Evolutionary conservation across 805 yeast genomes (phyloP).

Genomic region (Wickerhamiella sergipiensis): DNA sequence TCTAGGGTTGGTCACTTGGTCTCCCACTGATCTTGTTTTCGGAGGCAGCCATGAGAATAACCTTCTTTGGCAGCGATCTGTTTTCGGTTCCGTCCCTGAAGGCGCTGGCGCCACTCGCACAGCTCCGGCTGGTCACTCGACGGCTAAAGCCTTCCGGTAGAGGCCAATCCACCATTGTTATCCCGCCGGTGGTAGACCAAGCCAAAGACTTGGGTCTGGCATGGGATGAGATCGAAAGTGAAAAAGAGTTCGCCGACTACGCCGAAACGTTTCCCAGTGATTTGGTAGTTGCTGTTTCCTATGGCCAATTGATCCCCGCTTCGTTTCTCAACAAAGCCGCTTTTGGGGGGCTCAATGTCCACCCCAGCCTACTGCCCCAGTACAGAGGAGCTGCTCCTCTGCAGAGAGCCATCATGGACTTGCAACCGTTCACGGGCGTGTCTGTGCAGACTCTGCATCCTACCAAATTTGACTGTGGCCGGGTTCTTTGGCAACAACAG

Average conservation of each 20-base stretch:
- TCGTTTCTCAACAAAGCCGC: slow-evolving; percentile 34
- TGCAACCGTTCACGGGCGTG: slow-evolving; percentile 59
- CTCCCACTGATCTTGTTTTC: too few relatives aligned
- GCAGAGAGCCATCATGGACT: slow-evolving; percentile 60
- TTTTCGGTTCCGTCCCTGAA: slow-evolving; percentile 4
- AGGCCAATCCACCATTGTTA: slow-evolving; percentile 11
- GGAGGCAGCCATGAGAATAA: slow-evolving; percentile 7
- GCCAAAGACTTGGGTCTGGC: slow-evolving; percentile 8
- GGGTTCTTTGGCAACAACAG: slow-evolving; percentile 40
- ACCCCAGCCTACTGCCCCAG: slow-evolving; percentile 76
- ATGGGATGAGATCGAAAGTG: slow-evolving; percentile 12
- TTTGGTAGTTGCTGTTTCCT: slow-evolving; percentile 82
- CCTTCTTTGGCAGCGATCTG: slow-evolving; percentile 18
- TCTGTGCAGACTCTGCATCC: slow-evolving; percentile 87
- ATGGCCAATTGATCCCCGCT: slow-evolving; percentile 67
- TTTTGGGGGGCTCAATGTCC: slow-evolving; percentile 75
- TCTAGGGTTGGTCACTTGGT: too few relatives aligned
- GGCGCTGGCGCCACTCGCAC: neutral
- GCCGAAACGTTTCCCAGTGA: slow-evolving; percentile 20
- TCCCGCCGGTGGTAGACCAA: slow-evolving; percentile 12
- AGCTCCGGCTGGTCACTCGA: slow-evolving; percentile 5
- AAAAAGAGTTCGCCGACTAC: slow-evolving; percentile 8
- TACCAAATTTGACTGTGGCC: slow-evolving; percentile 68
- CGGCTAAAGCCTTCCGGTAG: slow-evolving; percentile 16
- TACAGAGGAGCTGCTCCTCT: slow-evolving; percentile 83